These are phyloP conservation scores for Prunus padus DNA, from an alignment of 306 rosid species.

Conservation along the genomic window DNA sequence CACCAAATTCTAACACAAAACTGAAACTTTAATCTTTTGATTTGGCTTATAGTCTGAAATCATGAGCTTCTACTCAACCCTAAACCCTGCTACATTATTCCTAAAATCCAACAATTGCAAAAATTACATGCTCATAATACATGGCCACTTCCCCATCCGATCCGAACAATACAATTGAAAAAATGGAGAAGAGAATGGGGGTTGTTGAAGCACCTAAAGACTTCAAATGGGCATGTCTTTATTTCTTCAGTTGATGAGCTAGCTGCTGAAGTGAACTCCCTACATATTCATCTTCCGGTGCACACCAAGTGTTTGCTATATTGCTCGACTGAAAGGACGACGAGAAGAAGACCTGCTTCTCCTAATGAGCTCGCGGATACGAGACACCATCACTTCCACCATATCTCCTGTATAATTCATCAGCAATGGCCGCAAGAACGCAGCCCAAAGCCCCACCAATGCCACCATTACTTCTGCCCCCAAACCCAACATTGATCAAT, in stretches of 20 bases:
- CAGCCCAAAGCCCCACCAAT: conserved; percentile 42
- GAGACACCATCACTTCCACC: conserved; percentile 10
- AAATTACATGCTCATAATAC: background rate
- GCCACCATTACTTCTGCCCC: conserved; percentile 30
- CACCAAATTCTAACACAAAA: no score
- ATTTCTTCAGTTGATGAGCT: background rate
- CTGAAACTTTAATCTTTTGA: no score
- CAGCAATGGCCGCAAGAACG: conserved; percentile 36
- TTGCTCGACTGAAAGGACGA: background rate
- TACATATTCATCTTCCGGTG: background rate
- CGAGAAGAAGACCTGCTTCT: background rate
- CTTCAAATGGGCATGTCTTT: background rate
- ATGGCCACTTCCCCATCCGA: background rate
- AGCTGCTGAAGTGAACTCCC: background rate
- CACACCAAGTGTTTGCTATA: background rate
- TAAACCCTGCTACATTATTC: background rate
- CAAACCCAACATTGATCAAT: conserved; percentile 24
- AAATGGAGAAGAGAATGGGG: background rate
- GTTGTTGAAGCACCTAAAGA: background rate
- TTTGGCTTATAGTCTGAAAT: no score
- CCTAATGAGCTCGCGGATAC: conserved; percentile 1
- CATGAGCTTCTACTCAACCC: no score
- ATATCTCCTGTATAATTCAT: conserved; percentile 32
- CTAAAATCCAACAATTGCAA: background rate
- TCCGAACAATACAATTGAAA: background rate